Percentiles rank a stretch among this genome's conserved stretches.
Evolutionary conservation across 768 basidiomycete species (phyloP).

Genomic region (Tremella yokohamensis): DNA sequence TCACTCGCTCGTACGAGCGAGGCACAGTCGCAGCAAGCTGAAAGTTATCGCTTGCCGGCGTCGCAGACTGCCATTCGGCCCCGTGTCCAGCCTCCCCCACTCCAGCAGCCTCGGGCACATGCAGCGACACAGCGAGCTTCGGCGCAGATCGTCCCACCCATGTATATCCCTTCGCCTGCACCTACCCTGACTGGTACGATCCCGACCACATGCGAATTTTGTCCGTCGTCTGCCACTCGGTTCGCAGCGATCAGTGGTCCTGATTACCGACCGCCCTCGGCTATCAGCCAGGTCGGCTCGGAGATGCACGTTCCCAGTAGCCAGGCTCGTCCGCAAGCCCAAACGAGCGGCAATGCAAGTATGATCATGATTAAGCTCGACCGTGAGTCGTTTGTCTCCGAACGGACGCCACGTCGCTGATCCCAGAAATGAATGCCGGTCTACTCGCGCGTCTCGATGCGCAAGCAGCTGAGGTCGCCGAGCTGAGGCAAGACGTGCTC

Average conservation of each 20-base stretch:
- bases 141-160: background rate
- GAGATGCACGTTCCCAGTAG: no score
- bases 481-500: background rate
- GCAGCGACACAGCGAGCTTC: conserved; percentile 1
- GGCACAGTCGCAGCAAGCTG: background rate
- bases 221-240: background rate
- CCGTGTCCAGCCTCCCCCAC: background rate
- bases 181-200: background rate
- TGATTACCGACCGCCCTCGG: background rate
- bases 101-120: background rate
- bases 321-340: background rate
- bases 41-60: background rate
- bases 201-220: background rate
- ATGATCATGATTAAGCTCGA: background rate
- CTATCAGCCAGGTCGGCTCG: background rate
- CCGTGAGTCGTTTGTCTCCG: background rate
- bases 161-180: background rate
- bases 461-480: background rate
- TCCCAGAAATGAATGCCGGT: background rate
- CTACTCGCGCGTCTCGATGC: background rate
- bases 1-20: background rate
- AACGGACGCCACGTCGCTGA: background rate
- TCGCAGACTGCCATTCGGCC: background rate
- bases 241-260: background rate
- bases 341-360: background rate